Percentiles rank a stretch among this genome's conserved stretches.
Conservation (phyloP, 1,139 yeast species). For the Starmera stellimalicola region DNA sequence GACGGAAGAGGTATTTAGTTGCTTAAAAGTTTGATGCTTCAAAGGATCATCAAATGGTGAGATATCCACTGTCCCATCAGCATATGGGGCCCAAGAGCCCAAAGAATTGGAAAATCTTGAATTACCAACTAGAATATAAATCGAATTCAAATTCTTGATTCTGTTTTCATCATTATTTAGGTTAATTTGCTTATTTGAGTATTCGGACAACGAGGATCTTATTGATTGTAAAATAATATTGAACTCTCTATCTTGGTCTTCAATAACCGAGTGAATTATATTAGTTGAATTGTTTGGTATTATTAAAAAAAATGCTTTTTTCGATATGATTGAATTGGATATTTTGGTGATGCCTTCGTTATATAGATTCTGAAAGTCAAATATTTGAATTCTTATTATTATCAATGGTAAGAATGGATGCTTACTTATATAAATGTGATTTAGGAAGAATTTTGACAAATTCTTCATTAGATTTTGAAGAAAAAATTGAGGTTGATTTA, state of each 20-base stretch:
- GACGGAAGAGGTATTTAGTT: too few relatives aligned
- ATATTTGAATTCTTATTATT: slow-evolving; percentile 57
- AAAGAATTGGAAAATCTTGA: slow-evolving; percentile 49
- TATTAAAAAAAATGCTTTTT: slow-evolving; percentile 56
- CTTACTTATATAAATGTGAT: slow-evolving; percentile 57
- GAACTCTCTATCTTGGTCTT: slow-evolving; percentile 30
- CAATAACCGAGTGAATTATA: slow-evolving; percentile 48
- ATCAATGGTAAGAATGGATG: slow-evolving; percentile 56
- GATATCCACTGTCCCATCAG: slow-evolving; percentile 52
- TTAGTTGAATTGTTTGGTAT: slow-evolving; percentile 61
- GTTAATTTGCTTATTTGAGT: slow-evolving; percentile 23
- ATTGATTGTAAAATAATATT: slow-evolving; percentile 51
- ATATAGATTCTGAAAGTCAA: slow-evolving; percentile 32
- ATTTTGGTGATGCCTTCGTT: slow-evolving; percentile 5
- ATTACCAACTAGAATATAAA: slow-evolving; percentile 42
- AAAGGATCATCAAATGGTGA: slow-evolving; percentile 41
- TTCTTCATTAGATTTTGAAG: slow-evolving; percentile 37
- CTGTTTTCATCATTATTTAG: slow-evolving; percentile 31
- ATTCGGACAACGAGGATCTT: slow-evolving; percentile 37
- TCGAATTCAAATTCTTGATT: slow-evolving; percentile 31
- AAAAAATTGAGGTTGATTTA: slow-evolving; percentile 31
- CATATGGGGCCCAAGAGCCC: slow-evolving; percentile 67
- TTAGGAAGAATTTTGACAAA: slow-evolving; percentile 39
- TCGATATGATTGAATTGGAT: slow-evolving; percentile 35
- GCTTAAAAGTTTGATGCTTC: slow-evolving; percentile 17